Base-by-base conservation (phyloP, 345 rosid species). In the Firmiana major region DNA sequence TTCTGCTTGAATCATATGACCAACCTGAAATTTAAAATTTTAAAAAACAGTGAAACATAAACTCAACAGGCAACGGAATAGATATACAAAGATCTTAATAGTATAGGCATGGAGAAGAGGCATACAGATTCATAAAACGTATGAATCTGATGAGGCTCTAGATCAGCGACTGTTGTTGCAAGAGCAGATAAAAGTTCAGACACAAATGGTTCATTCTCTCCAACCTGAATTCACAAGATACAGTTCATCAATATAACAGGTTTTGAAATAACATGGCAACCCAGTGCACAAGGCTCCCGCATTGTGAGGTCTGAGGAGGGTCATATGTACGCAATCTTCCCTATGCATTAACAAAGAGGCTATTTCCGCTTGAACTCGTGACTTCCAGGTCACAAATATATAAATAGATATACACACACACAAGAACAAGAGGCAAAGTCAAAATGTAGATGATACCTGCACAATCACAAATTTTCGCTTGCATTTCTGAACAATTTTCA, bases 401-500 rank as follows among this genome's bases (percentile, higher is more conserved):
- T n/a, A n/a, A 46, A 46, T 54, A 31, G 59, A 64, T 57, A 28
- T 42, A 31, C n/a, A 40, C 21, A 36, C 36, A 64, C 3, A 67
- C 36, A 46, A 51, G 45, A 53, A 73, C 49, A 59, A 31, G 19
- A 8, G 21, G 21, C 4, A 6, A 45, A 73, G 34, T 38, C 13
- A 16, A 48, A n/a, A 65, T 46, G 34, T 15, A 71, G 42, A 24
- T 53, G 40, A 77, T 79, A 92, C 99, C 98, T 97, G 99, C 34
- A 91, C 82, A 71, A 92, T 89, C 58, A 97, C 99, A 83, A 97
- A 92, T 79, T 97, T 94, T 58, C 98, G 90, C 87, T 90, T 97
- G 91, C 99, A 97, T 84, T 97, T 97, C 87, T 92, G 98, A 84
- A 97, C 99, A 83, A 97, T 97, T 88, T 97, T 97, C 85, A 97